These are phyloP conservation scores for Ceratobasidium sp. DNA, from an alignment of 1,284 basidiomycete species.

Conservation along the genomic window DNA sequence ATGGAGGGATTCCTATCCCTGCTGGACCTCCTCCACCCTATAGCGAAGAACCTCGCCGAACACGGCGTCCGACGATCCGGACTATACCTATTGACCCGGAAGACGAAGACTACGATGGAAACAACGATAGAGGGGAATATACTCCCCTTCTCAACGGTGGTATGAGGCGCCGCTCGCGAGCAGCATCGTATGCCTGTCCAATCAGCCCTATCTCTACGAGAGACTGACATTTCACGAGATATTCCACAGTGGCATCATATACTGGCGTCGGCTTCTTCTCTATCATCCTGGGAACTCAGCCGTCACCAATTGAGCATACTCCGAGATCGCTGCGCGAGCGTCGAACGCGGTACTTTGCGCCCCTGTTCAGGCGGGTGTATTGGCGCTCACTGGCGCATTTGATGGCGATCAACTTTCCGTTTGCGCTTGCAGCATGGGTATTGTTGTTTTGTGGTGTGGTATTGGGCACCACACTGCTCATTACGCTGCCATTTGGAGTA, in stretches of 20 bases:
- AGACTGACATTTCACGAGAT: constrained; percentile 4
- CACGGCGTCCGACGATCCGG: constrained; percentile 5
- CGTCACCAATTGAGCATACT: neutral
- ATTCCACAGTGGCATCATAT: constrained; percentile 22
- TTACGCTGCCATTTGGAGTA: constrained; percentile 76
- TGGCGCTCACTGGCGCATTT: constrained; percentile 70
- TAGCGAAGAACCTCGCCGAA: constrained; percentile 25
- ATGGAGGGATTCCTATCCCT: neutral
- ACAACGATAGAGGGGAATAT: neutral
- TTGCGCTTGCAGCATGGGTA: constrained; percentile 69
- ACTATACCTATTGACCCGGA: constrained; percentile 5
- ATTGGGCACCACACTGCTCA: constrained; percentile 76
- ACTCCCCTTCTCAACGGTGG: constrained; percentile 11
- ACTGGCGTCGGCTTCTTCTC: constrained; percentile 10
- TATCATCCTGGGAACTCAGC: constrained; percentile 4
- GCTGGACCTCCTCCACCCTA: constrained; percentile 27
- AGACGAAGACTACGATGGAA: constrained; percentile 8
- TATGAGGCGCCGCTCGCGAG: constrained; percentile 9
- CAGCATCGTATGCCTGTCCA: constrained; percentile 18
- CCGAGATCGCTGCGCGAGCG: constrained; percentile 5
- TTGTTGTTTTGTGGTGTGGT: constrained; percentile 79
- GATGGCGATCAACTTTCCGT: constrained; percentile 74
- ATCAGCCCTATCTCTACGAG: neutral
- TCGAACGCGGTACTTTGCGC: constrained; percentile 62
- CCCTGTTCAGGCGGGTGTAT: constrained; percentile 61